Evolutionary conservation across 371 early-diverging fungal genomes (phyloP).

Genomic region (Cladochytrium tenue): DNA sequence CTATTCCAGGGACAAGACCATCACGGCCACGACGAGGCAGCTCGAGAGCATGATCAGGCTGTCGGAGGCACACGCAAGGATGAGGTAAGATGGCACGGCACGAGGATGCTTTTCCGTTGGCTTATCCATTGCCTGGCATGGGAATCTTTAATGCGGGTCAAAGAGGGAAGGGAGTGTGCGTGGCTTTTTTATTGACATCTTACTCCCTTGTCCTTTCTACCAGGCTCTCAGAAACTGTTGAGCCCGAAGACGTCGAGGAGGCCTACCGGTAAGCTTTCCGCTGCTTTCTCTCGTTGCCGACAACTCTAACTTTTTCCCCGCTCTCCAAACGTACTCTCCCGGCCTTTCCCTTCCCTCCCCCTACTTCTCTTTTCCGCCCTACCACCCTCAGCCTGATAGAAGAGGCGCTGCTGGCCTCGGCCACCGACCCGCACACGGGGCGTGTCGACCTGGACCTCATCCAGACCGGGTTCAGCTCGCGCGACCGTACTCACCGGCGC

Average conservation of each 20-base stretch:
- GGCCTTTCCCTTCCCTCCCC: no score
- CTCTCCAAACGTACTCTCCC: no score
- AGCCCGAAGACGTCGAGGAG: constrained; percentile 61
- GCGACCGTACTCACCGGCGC: constrained; percentile 19
- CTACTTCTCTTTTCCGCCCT: no score
- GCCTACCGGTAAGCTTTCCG: constrained; percentile 49
- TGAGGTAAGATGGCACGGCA: constrained; percentile 60
- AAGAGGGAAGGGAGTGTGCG: no score
- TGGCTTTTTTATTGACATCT: background rate
- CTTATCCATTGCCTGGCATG: background rate
- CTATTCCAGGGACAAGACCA: constrained; percentile 64
- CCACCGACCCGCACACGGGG: constrained; percentile 98
- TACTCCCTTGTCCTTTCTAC: background rate
- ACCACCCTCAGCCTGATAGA: constrained; percentile 74
- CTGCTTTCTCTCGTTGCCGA: no score
- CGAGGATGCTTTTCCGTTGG: constrained; percentile 8
- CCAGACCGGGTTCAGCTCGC: constrained; percentile 75
- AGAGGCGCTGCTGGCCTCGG: constrained; percentile 91
- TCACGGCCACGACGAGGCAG: constrained; percentile 98
- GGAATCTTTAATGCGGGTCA: no score
- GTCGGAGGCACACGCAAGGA: constrained; percentile 97
- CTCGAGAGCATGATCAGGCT: constrained; percentile 98
- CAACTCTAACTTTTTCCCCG: constrained; percentile 24
- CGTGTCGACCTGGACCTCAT: constrained; percentile 96
- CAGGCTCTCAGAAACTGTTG: constrained; percentile 49